phyloP scores from a whole-genome alignment of 352 stramenopile genomes.

The Globisporangium cederbergense region DNA sequence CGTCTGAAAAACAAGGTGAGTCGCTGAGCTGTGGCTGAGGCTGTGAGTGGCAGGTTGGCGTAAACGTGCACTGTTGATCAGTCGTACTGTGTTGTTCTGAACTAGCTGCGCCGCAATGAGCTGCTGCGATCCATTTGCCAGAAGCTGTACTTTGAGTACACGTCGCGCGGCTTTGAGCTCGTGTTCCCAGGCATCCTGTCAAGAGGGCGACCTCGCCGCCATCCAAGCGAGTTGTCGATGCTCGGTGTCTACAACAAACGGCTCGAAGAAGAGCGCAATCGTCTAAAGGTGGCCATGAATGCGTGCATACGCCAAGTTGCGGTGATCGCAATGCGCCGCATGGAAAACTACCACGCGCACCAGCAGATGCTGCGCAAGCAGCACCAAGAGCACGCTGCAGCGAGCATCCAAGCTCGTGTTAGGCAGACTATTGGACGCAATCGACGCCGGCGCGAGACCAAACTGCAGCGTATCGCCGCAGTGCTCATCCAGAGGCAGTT shows the following conservation, averaged over 20 bases:
- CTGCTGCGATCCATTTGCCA: constrained; percentile 26
- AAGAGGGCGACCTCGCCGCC: constrained; percentile 21
- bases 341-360: constrained; percentile 21
- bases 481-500: constrained; percentile 27
- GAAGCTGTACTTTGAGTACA: constrained; percentile 46
- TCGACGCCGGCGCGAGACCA: constrained; percentile 7
- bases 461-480: constrained; percentile 27
- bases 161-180: constrained; percentile 37
- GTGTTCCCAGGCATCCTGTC: constrained; percentile 36
- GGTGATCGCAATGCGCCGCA: constrained; percentile 17
- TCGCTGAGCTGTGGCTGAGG: background rate
- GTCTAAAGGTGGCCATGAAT: constrained; percentile 1
- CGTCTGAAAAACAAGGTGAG: constrained; percentile 17
- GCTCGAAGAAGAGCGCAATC: constrained; percentile 14
- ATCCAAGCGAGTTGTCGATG: constrained; percentile 25
- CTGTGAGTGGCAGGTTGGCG: background rate
- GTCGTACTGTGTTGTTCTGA: background rate
- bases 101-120: background rate
- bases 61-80: background rate
- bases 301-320: constrained; percentile 21
- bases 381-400: constrained; percentile 20
- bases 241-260: constrained; percentile 11
- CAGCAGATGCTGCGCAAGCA: constrained; percentile 11
- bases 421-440: constrained; percentile 16
- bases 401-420: constrained; percentile 22